These are phyloP conservation scores for Ceratobasidium sp. DNA, from an alignment of 1,284 basidiomycete genomes.

Conservation along the genomic window DNA sequence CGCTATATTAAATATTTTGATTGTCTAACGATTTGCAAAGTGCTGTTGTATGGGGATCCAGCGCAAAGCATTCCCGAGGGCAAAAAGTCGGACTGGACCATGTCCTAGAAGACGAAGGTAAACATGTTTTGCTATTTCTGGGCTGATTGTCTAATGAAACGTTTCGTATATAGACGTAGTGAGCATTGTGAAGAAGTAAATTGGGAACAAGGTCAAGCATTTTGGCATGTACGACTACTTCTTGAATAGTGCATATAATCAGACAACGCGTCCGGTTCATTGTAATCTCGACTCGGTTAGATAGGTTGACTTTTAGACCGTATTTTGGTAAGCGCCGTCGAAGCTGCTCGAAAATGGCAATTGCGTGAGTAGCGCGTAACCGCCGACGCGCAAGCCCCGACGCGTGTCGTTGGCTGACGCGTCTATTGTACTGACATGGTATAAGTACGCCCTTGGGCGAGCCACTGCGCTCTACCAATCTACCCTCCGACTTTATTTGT, in stretches of 20 bases:
- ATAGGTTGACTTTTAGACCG: background rate
- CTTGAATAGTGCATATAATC: constrained; percentile 3
- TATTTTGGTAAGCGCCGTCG: constrained; percentile 12
- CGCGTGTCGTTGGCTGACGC: constrained; percentile 41
- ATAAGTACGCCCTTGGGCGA: background rate
- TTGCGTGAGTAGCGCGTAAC: constrained; percentile 15
- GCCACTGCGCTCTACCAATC: background rate
- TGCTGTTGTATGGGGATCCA: constrained; percentile 92
- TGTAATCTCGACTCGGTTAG: background rate
- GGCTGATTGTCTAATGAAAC: constrained; percentile 46
- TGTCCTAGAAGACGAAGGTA: constrained; percentile 89
- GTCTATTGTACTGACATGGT: background rate
- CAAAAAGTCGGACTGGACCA: constrained; percentile 96
- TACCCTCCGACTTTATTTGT: background rate
- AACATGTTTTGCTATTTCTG: background rate
- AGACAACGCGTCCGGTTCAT: background rate
- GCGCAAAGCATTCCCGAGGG: constrained; percentile 94
- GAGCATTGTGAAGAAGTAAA: constrained; percentile 82
- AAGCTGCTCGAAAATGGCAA: constrained; percentile 33
- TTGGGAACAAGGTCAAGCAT: background rate
- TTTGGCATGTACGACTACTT: background rate
- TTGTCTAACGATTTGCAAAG: constrained; percentile 56
- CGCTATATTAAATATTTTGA: constrained; percentile 14
- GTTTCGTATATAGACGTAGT: constrained; percentile 64
- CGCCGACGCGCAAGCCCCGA: constrained; percentile 31